Evolutionary conservation across 371 early-diverging fungal genomes (phyloP), one percentile per base, ranked within the genome.

Genomic region (Lichtheimia ornata): DNA sequence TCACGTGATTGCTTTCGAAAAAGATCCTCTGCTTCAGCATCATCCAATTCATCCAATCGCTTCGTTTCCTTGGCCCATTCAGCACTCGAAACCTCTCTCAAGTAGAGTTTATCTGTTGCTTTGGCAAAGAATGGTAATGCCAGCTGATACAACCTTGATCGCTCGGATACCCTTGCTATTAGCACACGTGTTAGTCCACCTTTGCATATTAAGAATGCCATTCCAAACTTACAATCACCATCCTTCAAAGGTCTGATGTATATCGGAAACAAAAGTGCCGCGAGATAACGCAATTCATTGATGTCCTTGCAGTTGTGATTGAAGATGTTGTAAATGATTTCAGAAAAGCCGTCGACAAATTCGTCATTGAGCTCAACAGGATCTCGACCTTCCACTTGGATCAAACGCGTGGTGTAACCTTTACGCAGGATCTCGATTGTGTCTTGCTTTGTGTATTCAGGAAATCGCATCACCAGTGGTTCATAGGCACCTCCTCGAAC

Each of bases 271-370:
- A 95, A 74, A 30, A 94, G 72, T 0, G 87, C 83, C 5, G 88
- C 88, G 50, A 95, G 63, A 58, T 94, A 88, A 11, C 92, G 81
- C n/a, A 96, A 76, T 69, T 96, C 95, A 50, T 88, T 90, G 49
- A 96, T 62, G 60, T 95, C 92, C 55, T 87, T 85, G 71, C 94
- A 92, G 50, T 91, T 88, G 45, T 83, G 79, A 45, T 82, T 81
- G 62, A 94, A 92, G 40, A 91, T 87, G 42, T 86, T 84, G 63
- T 91, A 91, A 12, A 93, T 76, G 5, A 90, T 69, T 24, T 90
- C 87, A 15, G 84, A 76, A 74, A 94, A 95, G 0, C 74, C 71
- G 47, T 67, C 54, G 57, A 84, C 91, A 53, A 94, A 88, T 0
- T 85, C 87, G 52, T 88, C 86, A 14, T 78, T 87, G 0, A 69